These are phyloP conservation scores for Fusarium pseudograminearum DNA, from an alignment of 2,329 filamentous ascomycete genomes.

Conservation along the genomic window DNA sequence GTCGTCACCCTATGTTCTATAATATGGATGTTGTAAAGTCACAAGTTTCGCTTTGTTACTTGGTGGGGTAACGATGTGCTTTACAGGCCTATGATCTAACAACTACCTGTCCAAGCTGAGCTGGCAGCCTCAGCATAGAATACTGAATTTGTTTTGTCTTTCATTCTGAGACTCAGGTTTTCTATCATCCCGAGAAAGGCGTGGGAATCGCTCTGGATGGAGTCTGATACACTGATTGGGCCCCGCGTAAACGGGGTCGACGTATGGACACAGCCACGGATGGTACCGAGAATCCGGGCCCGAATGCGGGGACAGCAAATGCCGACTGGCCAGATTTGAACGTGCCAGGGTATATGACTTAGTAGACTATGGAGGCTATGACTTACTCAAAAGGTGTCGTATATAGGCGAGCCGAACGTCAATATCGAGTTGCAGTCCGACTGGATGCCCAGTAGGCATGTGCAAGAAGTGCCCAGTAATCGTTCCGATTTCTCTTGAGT, in stretches of 20 bases:
- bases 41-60: not conserved
- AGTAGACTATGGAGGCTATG: not conserved
- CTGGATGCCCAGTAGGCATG: not conserved
- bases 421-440: not conserved
- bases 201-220: not conserved
- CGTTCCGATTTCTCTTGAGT: not conserved
- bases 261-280: slow-evolving; percentile 24
- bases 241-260: slow-evolving; percentile 7
- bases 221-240: slow-evolving; percentile 28
- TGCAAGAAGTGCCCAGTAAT: not conserved
- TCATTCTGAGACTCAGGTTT: not conserved
- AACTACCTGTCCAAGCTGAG: not conserved
- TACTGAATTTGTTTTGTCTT: not conserved
- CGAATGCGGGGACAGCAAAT: slow-evolving; percentile 23
- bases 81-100: not conserved
- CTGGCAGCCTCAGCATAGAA: not conserved
- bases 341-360: not conserved
- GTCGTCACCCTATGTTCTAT: not conserved
- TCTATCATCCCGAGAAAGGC: not conserved
- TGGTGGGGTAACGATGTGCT: not conserved
- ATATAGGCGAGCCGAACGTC: not conserved
- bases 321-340: not conserved
- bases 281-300: slow-evolving; percentile 31
- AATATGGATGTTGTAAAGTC: not conserved
- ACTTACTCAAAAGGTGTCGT: not conserved